These are phyloP conservation scores for Diaporthe caulivora DNA, from an alignment of 2,329 filamentous ascomycete genomes.

Conservation along the genomic window DNA sequence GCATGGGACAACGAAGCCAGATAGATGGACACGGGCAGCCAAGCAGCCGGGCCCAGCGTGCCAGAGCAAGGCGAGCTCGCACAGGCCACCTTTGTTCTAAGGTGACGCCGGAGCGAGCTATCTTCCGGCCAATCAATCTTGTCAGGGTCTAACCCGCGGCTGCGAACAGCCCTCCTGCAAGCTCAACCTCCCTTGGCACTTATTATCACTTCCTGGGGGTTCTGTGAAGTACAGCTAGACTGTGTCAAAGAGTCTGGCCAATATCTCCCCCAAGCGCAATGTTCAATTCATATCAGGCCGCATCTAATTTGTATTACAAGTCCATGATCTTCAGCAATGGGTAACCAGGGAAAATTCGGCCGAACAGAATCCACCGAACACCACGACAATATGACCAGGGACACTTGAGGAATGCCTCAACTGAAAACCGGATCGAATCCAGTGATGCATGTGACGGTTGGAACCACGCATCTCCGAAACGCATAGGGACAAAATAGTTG, in stretches of 20 bases:
- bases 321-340: not conserved
- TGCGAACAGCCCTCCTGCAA: not conserved
- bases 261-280: no score
- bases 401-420: not conserved
- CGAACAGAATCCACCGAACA: not conserved
- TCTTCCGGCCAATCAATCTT: not conserved
- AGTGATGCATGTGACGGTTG: not conserved
- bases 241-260: no score
- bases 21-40: conserved; percentile 19
- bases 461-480: not conserved
- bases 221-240: no score
- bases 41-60: conserved; percentile 7
- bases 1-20: conserved; percentile 33
- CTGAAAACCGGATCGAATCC: not conserved
- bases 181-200: not conserved
- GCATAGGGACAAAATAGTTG: not conserved
- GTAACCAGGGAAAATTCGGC: not conserved
- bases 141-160: conserved; percentile 18
- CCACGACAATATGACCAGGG: not conserved
- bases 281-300: not conserved
- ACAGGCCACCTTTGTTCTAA: not conserved
- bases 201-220: not conserved
- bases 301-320: not conserved
- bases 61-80: not conserved
- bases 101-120: conserved; percentile 22